These are phyloP conservation scores for Plasmodium chabaudi DNA, from an alignment of 169 alveolate species.

Conservation along the genomic window DNA sequence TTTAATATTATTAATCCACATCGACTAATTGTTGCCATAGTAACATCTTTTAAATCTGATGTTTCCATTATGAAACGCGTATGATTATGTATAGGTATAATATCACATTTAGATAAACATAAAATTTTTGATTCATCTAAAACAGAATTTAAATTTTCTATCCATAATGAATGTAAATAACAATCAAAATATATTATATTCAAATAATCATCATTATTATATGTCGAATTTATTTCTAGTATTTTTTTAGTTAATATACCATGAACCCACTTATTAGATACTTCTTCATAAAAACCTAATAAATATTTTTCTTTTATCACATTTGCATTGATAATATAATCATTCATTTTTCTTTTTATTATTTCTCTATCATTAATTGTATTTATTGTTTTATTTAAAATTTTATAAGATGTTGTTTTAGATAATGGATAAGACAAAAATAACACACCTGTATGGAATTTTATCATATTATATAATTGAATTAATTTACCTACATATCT, in stretches of 20 bases:
- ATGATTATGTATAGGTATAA: constrained; percentile 91
- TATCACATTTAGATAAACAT: constrained; percentile 97
- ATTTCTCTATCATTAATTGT: constrained; percentile 75
- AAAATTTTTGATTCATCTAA: constrained; percentile 98
- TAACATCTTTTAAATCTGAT: constrained; percentile 95
- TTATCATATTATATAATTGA: constrained; percentile 73
- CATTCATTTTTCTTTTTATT: constrained; percentile 71
- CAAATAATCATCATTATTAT: constrained; percentile 82
- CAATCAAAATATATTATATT: constrained; percentile 99
- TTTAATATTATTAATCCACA: constrained; percentile 98
- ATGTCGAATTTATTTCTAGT: constrained; percentile 64
- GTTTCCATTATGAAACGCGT: constrained; percentile 92
- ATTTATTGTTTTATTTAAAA: constrained; percentile 61
- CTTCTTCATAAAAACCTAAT: constrained; percentile 70
- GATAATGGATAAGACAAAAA: constrained; percentile 72
- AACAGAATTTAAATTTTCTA: constrained; percentile 98
- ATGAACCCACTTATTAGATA: constrained; percentile 75
- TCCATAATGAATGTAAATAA: constrained; percentile 99
- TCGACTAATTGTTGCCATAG: constrained; percentile 98
- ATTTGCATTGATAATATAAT: constrained; percentile 68
- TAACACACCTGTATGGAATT: constrained; percentile 63
- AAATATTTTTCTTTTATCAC: constrained; percentile 37
- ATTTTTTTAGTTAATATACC: constrained; percentile 79
- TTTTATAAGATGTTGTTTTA: constrained; percentile 63
- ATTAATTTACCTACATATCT: constrained; percentile 58